A percentile compares a stretch with the other conserved stretches of the same genome.
Conservation (phyloP, 768 basidiomycete species). For the Artomyces pyxidatus region DNA sequence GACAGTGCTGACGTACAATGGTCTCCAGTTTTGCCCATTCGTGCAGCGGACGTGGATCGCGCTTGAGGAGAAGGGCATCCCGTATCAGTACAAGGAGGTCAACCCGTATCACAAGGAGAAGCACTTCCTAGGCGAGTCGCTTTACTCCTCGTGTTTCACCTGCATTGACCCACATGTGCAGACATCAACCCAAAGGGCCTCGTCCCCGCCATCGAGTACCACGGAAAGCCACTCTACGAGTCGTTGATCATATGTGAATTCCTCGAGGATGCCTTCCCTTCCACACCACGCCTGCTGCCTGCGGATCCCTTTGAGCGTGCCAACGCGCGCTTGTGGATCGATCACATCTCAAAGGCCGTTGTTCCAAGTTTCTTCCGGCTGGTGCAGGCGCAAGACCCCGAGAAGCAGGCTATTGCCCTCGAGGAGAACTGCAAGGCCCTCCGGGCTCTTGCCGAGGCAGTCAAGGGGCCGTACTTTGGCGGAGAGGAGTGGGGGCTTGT, state of each 20-base stretch:
- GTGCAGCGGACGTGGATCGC: slow-evolving; percentile 59
- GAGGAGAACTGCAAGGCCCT: slow-evolving; percentile 32
- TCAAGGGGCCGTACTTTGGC: slow-evolving; percentile 46
- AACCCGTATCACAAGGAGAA: slow-evolving; percentile 66
- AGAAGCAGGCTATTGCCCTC: slow-evolving; percentile 28
- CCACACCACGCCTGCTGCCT: slow-evolving; percentile 43
- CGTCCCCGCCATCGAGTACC: slow-evolving; percentile 50
- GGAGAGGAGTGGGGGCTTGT: slow-evolving; percentile 47
- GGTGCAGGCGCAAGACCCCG: slow-evolving; percentile 25
- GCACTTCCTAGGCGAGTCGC: slow-evolving; percentile 39
- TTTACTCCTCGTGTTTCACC: not conserved
- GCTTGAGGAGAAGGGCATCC: slow-evolving; percentile 57
- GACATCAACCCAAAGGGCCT: slow-evolving; percentile 64
- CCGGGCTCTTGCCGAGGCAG: slow-evolving; percentile 27
- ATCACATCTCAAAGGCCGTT: slow-evolving; percentile 45
- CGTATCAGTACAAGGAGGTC: slow-evolving; percentile 60
- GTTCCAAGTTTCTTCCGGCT: slow-evolving; percentile 46
- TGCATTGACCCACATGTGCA: slow-evolving; percentile 17
- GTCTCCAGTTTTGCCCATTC: slow-evolving; percentile 43
- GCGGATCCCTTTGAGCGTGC: slow-evolving; percentile 44
- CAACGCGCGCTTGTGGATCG: slow-evolving; percentile 46
- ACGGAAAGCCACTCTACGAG: slow-evolving; percentile 51
- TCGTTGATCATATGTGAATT: slow-evolving; percentile 58
- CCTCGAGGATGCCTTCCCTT: slow-evolving; percentile 53
- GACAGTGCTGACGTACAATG: not conserved